Percentiles rank a stretch among this genome's conserved stretches.
Evolutionary conservation across 306 rosid species (phyloP).

Genomic region (Pueraria montana): DNA sequence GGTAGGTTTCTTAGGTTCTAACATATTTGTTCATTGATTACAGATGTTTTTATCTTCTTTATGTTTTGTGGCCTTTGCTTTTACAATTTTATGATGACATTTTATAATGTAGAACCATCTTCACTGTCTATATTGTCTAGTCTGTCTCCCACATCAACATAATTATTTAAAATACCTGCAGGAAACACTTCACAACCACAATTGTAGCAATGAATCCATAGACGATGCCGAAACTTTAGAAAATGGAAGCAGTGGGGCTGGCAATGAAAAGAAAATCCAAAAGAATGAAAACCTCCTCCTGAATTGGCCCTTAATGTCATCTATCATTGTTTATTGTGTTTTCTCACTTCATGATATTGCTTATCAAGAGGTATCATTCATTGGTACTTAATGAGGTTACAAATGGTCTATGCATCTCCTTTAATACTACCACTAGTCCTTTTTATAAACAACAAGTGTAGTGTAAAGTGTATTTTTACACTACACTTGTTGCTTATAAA

Average conservation of each 20-base stretch:
- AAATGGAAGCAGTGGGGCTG: constrained; percentile 47
- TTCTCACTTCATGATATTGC: constrained; percentile 90
- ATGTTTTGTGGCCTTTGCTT: neutral
- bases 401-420: neutral
- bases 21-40: neutral
- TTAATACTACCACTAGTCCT: too few relatives aligned
- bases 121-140: neutral
- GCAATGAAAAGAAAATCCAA: constrained; percentile 31
- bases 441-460: too few relatives aligned
- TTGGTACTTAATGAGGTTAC: constrained; percentile 14
- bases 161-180: constrained; percentile 33
- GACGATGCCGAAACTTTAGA: constrained; percentile 60
- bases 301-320: constrained; percentile 96
- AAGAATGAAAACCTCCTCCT: constrained; percentile 65
- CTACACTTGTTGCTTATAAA: too few relatives aligned
- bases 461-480: too few relatives aligned
- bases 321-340: constrained; percentile 70
- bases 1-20: constrained; percentile 40
- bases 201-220: constrained; percentile 31
- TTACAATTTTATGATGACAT: neutral
- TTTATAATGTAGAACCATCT: neutral
- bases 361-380: constrained; percentile 75
- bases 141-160: neutral
- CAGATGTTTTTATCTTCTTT: neutral
- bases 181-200: constrained; percentile 90